Evolutionary conservation across 352 stramenopile species (phyloP), one percentile per base, ranked within the genome.

Genomic region (Phytophthora litchii): DNA sequence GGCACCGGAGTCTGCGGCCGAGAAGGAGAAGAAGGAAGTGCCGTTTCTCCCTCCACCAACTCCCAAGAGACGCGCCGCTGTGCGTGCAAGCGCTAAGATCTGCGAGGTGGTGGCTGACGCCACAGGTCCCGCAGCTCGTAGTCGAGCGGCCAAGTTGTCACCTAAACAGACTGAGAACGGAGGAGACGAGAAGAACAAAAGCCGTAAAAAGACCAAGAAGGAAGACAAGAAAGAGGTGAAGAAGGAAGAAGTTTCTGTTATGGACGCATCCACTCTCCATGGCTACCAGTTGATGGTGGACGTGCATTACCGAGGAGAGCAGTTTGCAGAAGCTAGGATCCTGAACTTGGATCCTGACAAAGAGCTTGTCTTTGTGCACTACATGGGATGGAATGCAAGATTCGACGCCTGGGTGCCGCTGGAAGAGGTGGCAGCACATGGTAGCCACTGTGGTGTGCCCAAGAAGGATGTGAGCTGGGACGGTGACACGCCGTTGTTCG

Each of bases 321-420:
- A 78, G 46, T 92, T 79, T 72, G 72, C 74, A 7, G 80, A 91
- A 56, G 83, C 78, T 32, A 81, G 81, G 34, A 70, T 92, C 23
- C 21, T 90, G 34, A 59, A 80, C 12, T 37, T 89, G 23, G 61
- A 90, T 46, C 43, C 51, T 9, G 35, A 54, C 0, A 64, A 73
- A 21, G 45, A 72, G 19, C 44, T 67, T 11, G 51, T 85, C 17
- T 89, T 78, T 21, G 73, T 91, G 38, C 83, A 92, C 46, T 91
- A 89, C 58, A 83, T 92, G 48, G 80, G 83, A 37, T 92, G 80
- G 80, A 92, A 92, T 59, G 47, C 80, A 2, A 74, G 83, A 8
- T 88, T 88, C 49, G 83, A 92, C 45, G 72, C 68, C 42, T 92
- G 83, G 83, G 56, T 89, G 9, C 17, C 58, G 10, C 47, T 66